Evolutionary conservation across 1,284 basidiomycete species (phyloP).

Genomic region (Cutaneotrichosporon cavernicola): DNA sequence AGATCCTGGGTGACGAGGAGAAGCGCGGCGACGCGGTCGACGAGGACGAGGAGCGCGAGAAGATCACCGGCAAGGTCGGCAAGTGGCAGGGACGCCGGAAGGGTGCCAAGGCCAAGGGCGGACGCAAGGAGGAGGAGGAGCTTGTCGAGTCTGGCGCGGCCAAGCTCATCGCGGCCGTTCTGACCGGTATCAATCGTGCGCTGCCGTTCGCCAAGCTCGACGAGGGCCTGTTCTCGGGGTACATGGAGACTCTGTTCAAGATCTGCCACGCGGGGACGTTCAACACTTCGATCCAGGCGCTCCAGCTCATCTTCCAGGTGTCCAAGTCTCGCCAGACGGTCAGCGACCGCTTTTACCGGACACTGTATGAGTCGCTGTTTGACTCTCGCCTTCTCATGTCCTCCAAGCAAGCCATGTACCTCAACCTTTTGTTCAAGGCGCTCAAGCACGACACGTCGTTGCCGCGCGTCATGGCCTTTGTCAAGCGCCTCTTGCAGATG

Average conservation of each 20-base stretch:
- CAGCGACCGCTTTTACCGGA: slow-evolving; percentile 83
- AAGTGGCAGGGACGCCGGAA: slow-evolving; percentile 52
- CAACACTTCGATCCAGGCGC: slow-evolving; percentile 92
- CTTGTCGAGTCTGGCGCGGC: slow-evolving; percentile 79
- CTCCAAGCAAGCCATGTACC: slow-evolving; percentile 95
- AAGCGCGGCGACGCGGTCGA: slow-evolving; percentile 50
- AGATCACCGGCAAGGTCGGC: slow-evolving; percentile 53
- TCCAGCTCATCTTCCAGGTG: slow-evolving; percentile 89
- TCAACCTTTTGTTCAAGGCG: slow-evolving; percentile 92
- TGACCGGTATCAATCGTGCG: slow-evolving; percentile 94
- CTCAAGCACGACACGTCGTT: slow-evolving; percentile 73
- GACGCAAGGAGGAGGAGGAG: slow-evolving; percentile 51
- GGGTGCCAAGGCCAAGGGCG: slow-evolving; percentile 48
- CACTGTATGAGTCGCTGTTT: slow-evolving; percentile 82
- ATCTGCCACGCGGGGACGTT: slow-evolving; percentile 89
- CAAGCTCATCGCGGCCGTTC: slow-evolving; percentile 81
- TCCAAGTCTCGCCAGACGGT: slow-evolving; percentile 58
- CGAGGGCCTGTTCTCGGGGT: slow-evolving; percentile 69
- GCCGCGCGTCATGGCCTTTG: slow-evolving; percentile 71
- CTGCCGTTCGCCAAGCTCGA: slow-evolving; percentile 82
- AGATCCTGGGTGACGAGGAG: slow-evolving; percentile 66
- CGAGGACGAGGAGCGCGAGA: slow-evolving; percentile 45
- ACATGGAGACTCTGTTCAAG: slow-evolving; percentile 90
- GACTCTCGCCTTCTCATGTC: slow-evolving; percentile 78
- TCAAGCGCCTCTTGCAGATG: slow-evolving; percentile 84